Base-by-base conservation (phyloP, 2,329 filamentous ascomycete genomes). In the Arthrobotrys megalospora region DNA sequence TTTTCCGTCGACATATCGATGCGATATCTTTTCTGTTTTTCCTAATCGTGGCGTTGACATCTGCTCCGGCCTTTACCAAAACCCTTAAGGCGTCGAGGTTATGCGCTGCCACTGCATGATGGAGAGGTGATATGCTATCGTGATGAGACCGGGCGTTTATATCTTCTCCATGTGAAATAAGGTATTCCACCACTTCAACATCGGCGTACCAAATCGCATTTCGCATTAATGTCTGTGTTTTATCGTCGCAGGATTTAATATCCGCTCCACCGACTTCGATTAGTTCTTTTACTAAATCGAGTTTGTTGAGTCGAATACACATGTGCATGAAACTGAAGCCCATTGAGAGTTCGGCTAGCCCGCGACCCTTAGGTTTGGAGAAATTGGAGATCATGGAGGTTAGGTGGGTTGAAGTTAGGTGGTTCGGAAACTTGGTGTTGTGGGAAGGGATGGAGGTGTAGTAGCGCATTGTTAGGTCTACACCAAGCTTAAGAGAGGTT, bases 201-300 rank as follows among this genome's bases (percentile, higher is more conserved):
- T 76, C 55, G 7, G 72, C 24, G 16, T 76, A 70, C 72, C 65
- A 69, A 14, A 76, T 69, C 7, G 72, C 55, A 14, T 64, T 58
- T n/a, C 55, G 28, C 4, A 76, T 28, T 3, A 76, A 12, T 3
- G 63, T 45, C 6, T 58, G 28, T 6, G 28, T 60, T 43, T 52
- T 55, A 10, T 55, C 43, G 11, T 47, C 14, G 4, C 38, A 41
- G 10, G 36, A 38, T 2, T 3, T 55, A 1, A 63, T 7, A 16
- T 47, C 36, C 5, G 64, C 71, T 3, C 53, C 63, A 6, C 63
- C 62, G 38, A 53, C 24, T 36, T 76, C 71, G 8, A 69, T n/a
- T 6, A 69, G 38, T 41, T 70, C 72, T 38, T 76, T 55, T 1
- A 64, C 34, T 41, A 76, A 6, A 1, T 65, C 64, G 1, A 69